Base-by-base conservation (phyloP, 208 protist genomes). In the Porcisia hertigi region DNA sequence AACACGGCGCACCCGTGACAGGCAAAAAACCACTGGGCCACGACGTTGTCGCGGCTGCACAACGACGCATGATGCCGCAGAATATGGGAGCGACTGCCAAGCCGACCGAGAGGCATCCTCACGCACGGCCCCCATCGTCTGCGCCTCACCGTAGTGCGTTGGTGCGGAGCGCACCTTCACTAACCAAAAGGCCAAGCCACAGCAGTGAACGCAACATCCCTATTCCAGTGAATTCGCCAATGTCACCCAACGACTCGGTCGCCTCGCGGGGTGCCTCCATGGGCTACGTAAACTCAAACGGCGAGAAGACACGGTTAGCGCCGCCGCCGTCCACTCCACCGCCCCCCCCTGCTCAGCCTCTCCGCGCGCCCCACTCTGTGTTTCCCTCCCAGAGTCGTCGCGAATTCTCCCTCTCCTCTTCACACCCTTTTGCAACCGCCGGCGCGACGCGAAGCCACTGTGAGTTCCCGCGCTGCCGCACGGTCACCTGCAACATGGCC, bases 11-110 rank as follows among this genome's bases (percentile, higher is more conserved):
- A 9, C 59, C 54, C 0, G 55, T 39, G 52, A 66, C 30, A 7
- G 54, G 58, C 2, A 69, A 34, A 36, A 41, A 74, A 11, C 55
- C 73, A 3, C 3, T 69, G 54, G 34, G 73, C 45, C 39, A 72
- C 30, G 63, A 52, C 43, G 45, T 58, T n/a, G 43, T 25, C 8
- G 67, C 69, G 9, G 54, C 36, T 45, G 47, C 60, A 36, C 54
- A 36, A 25, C 69, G 34, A 59, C 69, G 69, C 39, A 73, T 49
- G 54, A 73, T 73, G 69, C 69, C 69, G 8, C 41, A 60, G 69
- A 45, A 59, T 1, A 73, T 73, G 69, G 69, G 69, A 16, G 69
- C 69, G 34, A 63, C 69, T 4, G 69, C 69, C 3, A 73, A 63
- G 53, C 18, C n/a, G 23, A n/a, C 16, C 39, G 62, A 36, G n/a